Evolutionary conservation across 2,329 filamentous ascomycete species (phyloP), one percentile per base, ranked within the genome.

Genomic region (Paradendryphiella salina): DNA sequence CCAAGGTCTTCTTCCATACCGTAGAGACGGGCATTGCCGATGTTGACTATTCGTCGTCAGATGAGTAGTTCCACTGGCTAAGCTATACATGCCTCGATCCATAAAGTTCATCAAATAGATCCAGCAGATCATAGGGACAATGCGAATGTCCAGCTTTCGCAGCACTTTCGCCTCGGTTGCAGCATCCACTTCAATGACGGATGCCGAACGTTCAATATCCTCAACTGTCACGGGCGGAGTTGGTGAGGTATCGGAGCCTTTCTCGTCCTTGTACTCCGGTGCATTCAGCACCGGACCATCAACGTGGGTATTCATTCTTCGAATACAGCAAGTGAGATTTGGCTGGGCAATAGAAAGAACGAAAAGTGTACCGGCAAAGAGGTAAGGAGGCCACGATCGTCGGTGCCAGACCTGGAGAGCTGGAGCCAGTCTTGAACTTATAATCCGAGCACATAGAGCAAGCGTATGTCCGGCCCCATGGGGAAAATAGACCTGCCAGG

Each of bases 61-160:
- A 31, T 7, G 21, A 5, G 15, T 9, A 8, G 10, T 49, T 4
- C 32, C 23, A n/a, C 20, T 6, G 8, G 13, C 11, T 10, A 21
- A 20, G 8, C 4, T 7, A 3, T 11, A 39, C 56, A 41, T 58
- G 73, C 77, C 77, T 46, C 82, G 75, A 64, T 85, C 82, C 62
- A 66, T 61, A 39, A 65, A 66, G 13, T 63, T 65, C 57, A 65
- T 64, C 15, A 85, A 61, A 54, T 82, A 85, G 4, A 83, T 74
- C 38, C 82, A 65, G 76, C 81, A 82, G 50, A 84, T 79, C 46
- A 83, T 76, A 0, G 79, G 79, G 4, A 77, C 74, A 42, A 82
- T 76, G 3, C 73, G 73, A 3, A 76, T 36, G 46, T 82, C 80
- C 9, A 82, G 66, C 51, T 81, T 81, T 15, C 70, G 63, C 4